Evolutionary conservation across 306 rosid species (phyloP), one percentile per base, ranked within the genome.

Genomic region (Hippophae tibetana): DNA sequence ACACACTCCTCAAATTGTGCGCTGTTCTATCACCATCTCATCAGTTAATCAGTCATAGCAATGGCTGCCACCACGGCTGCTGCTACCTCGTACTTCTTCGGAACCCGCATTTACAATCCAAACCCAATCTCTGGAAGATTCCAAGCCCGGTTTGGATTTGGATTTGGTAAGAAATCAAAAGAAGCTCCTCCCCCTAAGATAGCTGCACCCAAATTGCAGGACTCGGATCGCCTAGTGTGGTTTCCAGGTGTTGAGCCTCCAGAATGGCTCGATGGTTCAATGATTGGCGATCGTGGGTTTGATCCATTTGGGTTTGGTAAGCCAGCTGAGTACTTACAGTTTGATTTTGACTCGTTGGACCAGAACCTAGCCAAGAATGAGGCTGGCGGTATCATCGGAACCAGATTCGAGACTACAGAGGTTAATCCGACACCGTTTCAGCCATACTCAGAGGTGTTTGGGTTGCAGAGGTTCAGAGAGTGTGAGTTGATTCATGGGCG

Each of bases 401-500:
- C 77, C 5, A 68, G 94, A 76, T 1, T 72, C 2, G 96, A 89
- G 63, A 8, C 18, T 0, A 5, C 63, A 5, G 82, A 83, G 14
- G 76, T 89, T 4, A 72, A 81, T 6, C 65, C 90, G 69, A 85
- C 88, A 48, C 94, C 90, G 40, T 74, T 89, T 61, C 96, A 85
- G 81, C 96, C 94, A 1, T 85, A 89, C 70, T 1, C 80, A 14
- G 94, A 89, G 77, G 94, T 88, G 0, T 88, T 88, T 23, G 94
- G 96, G 7, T 26, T 85, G 55, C 90, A 82, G 80, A 80, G 94
- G 77, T 88, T 88, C 74, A 74, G 90, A 1, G 94, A 88, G 60
- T 88, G 94, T 9, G 94, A 88, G 67, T 11, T 84, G 55, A 88
- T 88, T 42, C 96, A 88, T 52, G 96, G 89, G 45, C 72, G 86